These are phyloP conservation scores for Nigrospora sphaerica DNA, from an alignment of 2,329 filamentous ascomycete species.

Conservation along the genomic window DNA sequence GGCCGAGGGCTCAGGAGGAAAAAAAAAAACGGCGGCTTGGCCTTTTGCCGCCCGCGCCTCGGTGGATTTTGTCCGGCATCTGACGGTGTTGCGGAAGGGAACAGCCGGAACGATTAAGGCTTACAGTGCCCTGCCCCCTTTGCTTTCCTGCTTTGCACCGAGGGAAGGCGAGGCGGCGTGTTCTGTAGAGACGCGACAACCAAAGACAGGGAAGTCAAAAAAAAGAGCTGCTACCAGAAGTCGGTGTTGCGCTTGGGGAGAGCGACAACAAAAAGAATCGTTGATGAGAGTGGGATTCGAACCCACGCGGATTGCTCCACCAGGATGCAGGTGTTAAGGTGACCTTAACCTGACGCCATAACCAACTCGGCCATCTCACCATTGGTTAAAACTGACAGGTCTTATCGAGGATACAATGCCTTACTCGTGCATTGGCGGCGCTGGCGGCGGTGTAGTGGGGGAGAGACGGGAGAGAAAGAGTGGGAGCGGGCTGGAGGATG, in stretches of 20 bases:
- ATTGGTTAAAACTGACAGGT: background rate
- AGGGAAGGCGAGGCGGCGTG: too few relatives aligned
- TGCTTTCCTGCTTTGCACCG: too few relatives aligned
- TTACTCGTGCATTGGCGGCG: background rate
- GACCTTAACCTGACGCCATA: slow-evolving; percentile 4
- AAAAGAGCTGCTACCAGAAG: background rate
- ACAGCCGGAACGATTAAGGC: too few relatives aligned
- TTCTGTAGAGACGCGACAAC: too few relatives aligned
- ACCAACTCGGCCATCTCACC: slow-evolving; percentile 4
- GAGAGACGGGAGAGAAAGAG: background rate
- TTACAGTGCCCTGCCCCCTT: too few relatives aligned
- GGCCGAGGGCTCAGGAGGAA: too few relatives aligned
- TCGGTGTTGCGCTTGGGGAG: too few relatives aligned
- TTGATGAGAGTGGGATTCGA: slow-evolving; percentile 21
- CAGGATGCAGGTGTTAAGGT: slow-evolving; percentile 1
- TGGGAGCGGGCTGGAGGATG: too few relatives aligned
- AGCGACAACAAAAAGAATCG: background rate
- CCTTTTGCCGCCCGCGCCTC: too few relatives aligned
- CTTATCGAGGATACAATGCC: background rate
- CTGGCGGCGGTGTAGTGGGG: background rate
- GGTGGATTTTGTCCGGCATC: too few relatives aligned
- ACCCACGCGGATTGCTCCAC: slow-evolving; percentile 17
- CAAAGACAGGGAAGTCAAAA: background rate
- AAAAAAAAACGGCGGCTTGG: too few relatives aligned
- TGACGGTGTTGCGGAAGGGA: too few relatives aligned